Conservation (phyloP, 192 early-diverging fungal genomes). For the Coemansia sp. region DNA sequence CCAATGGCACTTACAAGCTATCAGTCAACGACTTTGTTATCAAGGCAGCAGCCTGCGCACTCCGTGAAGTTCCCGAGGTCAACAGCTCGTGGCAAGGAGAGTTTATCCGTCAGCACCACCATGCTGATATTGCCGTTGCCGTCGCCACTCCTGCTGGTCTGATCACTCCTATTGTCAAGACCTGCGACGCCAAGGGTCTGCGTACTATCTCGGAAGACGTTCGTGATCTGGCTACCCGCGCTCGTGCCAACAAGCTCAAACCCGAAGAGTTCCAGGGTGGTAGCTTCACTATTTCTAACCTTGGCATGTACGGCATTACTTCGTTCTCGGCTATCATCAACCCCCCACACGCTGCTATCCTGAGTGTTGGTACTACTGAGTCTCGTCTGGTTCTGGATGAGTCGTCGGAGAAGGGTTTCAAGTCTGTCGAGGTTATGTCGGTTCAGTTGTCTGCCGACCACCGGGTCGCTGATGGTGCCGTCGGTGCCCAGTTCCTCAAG, state of each 20-base stretch:
- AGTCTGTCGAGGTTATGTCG: slow-evolving; percentile 73
- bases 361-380: slow-evolving; percentile 86
- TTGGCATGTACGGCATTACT: slow-evolving; percentile 95
- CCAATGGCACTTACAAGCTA: slow-evolving; percentile 90
- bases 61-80: slow-evolving; percentile 90
- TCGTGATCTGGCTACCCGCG: slow-evolving; percentile 80
- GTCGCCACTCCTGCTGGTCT: slow-evolving; percentile 91
- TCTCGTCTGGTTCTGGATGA: slow-evolving; percentile 73
- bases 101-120: slow-evolving; percentile 92
- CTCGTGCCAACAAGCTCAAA: slow-evolving; percentile 82
- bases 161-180: slow-evolving; percentile 91
- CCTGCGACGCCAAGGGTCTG: slow-evolving; percentile 85
- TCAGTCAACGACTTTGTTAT: slow-evolving; percentile 98
- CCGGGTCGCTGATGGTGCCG: slow-evolving; percentile 94
- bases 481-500: slow-evolving; percentile 87
- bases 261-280: slow-evolving; percentile 99
- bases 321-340: slow-evolving; percentile 99
- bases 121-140: slow-evolving; percentile 92
- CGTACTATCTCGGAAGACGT: slow-evolving; percentile 81
- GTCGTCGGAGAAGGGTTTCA: slow-evolving; percentile 63
- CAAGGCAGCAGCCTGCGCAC: slow-evolving; percentile 88
- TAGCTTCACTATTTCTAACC: slow-evolving; percentile 96
- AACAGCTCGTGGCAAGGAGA: slow-evolving; percentile 78
- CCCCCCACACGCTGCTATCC: slow-evolving; percentile 89
- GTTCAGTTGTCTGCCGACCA: slow-evolving; percentile 92